A percentile compares a stretch with the other conserved stretches of the same genome.
phyloP scores from a whole-genome alignment of 345 rosid genomes.

The Turritis glabra region DNA sequence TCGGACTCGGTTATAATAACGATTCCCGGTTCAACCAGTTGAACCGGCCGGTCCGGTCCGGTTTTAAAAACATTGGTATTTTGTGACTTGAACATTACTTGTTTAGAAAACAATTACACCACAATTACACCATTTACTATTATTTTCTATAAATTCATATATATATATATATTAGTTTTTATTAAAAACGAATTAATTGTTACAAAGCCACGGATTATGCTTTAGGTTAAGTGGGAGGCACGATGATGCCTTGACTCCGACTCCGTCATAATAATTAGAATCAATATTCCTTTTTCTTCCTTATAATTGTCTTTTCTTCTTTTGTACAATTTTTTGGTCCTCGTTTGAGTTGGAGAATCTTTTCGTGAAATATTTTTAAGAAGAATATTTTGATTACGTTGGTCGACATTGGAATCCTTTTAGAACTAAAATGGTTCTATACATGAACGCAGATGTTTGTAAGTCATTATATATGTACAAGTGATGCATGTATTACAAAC shows the following conservation, averaged over 20 bases:
- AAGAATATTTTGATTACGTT: background rate
- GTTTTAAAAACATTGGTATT: too few species aligned
- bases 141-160: background rate
- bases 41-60: too few species aligned
- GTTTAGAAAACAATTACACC: background rate
- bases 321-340: background rate
- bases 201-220: constrained; percentile 17
- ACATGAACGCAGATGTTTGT: background rate
- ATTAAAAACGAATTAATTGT: background rate
- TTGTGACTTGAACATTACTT: background rate
- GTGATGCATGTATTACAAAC: constrained; percentile 12
- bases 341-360: constrained; percentile 10
- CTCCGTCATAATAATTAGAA: constrained; percentile 16
- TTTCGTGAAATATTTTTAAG: background rate
- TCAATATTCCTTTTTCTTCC: constrained; percentile 3
- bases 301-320: background rate
- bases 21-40: too few species aligned
- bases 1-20: too few species aligned
- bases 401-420: too few species aligned
- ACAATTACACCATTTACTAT: background rate
- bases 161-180: background rate
- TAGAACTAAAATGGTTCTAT: background rate
- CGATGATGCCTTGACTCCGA: constrained; percentile 34
- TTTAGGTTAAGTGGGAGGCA: constrained; percentile 36
- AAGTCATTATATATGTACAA: background rate